Conservation (phyloP, 805 yeast genomes). For the Pichia sporocuriosa region DNA sequence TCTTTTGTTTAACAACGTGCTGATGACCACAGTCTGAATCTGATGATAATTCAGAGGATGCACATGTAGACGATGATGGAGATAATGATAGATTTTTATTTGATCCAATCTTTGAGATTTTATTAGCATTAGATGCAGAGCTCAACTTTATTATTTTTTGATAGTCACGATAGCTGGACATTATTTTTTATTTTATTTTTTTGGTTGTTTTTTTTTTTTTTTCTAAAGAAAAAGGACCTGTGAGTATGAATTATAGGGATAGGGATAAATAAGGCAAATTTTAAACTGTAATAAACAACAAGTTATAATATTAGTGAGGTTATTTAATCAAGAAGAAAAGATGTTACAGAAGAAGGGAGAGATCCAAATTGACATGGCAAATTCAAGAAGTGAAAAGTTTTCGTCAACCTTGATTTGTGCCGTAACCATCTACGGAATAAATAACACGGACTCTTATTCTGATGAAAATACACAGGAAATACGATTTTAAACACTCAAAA, state of each 20-base stretch:
- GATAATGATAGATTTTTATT: no score
- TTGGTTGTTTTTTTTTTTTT: neutral
- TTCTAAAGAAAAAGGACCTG: neutral
- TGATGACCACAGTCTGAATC: neutral
- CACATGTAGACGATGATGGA: neutral
- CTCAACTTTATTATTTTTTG: conserved; percentile 27
- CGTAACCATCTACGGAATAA: no score
- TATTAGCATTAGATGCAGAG: conserved; percentile 1
- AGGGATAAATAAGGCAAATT: no score
- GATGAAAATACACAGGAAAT: no score
- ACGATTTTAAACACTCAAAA: neutral
- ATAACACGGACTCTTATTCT: no score
- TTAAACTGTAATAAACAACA: no score
- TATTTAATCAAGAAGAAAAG: neutral
- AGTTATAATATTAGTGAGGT: no score
- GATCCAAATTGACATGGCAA: neutral
- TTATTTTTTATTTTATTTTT: neutral
- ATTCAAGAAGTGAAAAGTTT: neutral
- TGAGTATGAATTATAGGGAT: neutral
- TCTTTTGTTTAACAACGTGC: conserved; percentile 13
- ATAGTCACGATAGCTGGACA: conserved; percentile 29
- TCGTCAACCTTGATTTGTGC: neutral
- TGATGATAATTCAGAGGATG: neutral
- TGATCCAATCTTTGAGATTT: neutral
- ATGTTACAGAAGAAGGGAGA: neutral